Evolutionary conservation across 1,139 yeast genomes (phyloP), one percentile per base, ranked within the genome.

Genomic region (Candida sp.): DNA sequence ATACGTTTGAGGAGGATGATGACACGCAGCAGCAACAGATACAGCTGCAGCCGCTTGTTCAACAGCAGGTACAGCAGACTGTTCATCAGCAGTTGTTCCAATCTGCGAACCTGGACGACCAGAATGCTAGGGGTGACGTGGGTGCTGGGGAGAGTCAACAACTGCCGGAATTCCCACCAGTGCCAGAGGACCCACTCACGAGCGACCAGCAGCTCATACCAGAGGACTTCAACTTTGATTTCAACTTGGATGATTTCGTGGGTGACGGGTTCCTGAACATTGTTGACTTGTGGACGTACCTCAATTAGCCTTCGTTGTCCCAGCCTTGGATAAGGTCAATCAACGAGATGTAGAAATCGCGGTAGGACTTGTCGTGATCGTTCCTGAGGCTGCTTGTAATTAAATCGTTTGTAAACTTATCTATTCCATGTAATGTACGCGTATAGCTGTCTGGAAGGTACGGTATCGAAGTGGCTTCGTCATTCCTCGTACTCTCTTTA

Each of bases 261-360:
- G 46, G 46, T 34, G 46, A 43, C 26, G 46, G 46, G 11, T 43
- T 43, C 25, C 46, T 33, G 34, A 43, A 43, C 33, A 43, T 43
- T 34, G 46, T 43, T 33, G 46, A 43, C 26, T 33, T 43, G 26
- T 43, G 46, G 46, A 33, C 33, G 5, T 43, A 33, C 33, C 35
- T 43, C 9, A 33, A 43, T 9, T 43, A 27, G 34, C n/a, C n/a
- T 40, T 44, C 50, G 22, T 51, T 47, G 17, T 51, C 52, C 56
- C 55, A 54, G 7, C 54, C 47, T 48, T 54, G 57, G 17, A 55
- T 52, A 26, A 52, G 48, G 41, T 52, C 47, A 28, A 55, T 44
- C 17, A 54, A 38, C 7, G 51, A 42, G 12, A 48, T 38, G 45
- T 47, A 44, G 35, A 43, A 45, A 31, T 42, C 39, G 25, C 48